Conservation (phyloP, 2,329 filamentous ascomycete genomes). For the Ophiocordyceps sinensis region DNA sequence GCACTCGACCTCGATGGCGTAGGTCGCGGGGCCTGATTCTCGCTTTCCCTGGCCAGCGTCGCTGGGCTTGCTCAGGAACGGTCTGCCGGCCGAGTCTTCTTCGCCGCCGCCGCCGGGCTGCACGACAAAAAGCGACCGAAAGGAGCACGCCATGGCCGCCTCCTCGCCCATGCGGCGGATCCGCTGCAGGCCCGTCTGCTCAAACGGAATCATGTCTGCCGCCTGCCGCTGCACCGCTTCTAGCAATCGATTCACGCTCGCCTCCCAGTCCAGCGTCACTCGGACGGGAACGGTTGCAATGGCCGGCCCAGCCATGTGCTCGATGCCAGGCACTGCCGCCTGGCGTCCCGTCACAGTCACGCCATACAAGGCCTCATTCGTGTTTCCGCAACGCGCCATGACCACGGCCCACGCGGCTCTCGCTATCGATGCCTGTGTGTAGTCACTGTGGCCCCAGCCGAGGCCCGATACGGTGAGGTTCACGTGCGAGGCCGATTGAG, state of each 20-base stretch:
- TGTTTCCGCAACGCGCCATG: conserved; percentile 17
- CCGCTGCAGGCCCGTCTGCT: conserved; percentile 6
- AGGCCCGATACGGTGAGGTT: conserved; percentile 1
- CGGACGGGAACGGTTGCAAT: conserved; percentile 14
- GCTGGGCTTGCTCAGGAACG: conserved; percentile 1
- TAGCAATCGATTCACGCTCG: conserved; percentile 24
- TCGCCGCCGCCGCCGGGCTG: conserved; percentile 4
- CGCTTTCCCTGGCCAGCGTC: neutral
- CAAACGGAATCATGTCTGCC: conserved; percentile 4
- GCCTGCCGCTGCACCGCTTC: conserved; percentile 11
- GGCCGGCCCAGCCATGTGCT: conserved; percentile 11
- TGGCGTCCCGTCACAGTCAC: conserved; percentile 10
- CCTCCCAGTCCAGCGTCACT: conserved; percentile 12
- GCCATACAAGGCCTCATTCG: conserved; percentile 15
- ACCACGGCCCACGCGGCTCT: conserved; percentile 16
- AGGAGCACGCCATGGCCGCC: conserved; percentile 2
- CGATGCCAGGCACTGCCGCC: conserved; percentile 9
- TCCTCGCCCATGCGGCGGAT: conserved; percentile 4
- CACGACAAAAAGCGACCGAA: conserved; percentile 6
- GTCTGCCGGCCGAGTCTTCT: neutral
- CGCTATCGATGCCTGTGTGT: conserved; percentile 6
- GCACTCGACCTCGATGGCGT: neutral
- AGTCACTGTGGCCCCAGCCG: conserved; percentile 7
- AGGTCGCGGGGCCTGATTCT: neutral
- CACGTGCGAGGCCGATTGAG: conserved; percentile 1